A percentile compares a stretch with the other conserved stretches of the same genome.
These are phyloP conservation scores for Petasospora fabianii DNA, from an alignment of 1,139 yeast genomes.

Conservation along the genomic window DNA sequence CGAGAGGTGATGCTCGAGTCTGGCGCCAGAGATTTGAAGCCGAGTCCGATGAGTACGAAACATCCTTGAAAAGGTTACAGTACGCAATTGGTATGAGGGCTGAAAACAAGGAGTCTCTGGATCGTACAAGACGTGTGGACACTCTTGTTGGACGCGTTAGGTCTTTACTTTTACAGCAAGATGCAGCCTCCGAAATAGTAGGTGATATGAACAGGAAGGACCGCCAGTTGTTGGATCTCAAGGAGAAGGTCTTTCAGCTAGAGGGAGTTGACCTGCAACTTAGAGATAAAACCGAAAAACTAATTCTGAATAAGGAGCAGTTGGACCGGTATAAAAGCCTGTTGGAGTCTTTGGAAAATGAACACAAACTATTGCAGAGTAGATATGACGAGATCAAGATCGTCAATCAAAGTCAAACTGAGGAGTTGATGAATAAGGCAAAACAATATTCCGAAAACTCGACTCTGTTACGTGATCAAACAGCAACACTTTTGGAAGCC, in stretches of 20 bases:
- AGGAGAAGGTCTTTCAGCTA: not conserved
- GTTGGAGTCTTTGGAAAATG: slow-evolving; percentile 6
- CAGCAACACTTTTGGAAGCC: slow-evolving; percentile 1
- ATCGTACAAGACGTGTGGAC: not conserved
- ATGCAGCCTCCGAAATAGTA: not conserved
- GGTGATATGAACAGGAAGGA: not conserved
- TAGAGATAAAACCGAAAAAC: not conserved
- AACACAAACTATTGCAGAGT: slow-evolving; percentile 4
- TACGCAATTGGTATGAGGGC: not conserved
- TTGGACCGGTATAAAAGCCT: not conserved
- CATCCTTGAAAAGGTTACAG: slow-evolving; percentile 1
- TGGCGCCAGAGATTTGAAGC: slow-evolving; percentile 3
- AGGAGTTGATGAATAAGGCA: not conserved
- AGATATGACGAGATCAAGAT: slow-evolving; percentile 4
- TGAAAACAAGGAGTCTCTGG: not conserved
- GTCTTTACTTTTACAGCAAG: not conserved
- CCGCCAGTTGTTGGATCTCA: not conserved
- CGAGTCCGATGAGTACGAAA: slow-evolving; percentile 3
- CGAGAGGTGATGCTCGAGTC: not conserved
- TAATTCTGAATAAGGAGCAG: not conserved
- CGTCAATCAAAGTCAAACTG: slow-evolving; percentile 4
- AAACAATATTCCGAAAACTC: slow-evolving; percentile 2
- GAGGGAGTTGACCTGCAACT: not conserved
- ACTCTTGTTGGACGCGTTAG: not conserved
- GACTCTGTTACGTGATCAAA: slow-evolving; percentile 8